A percentile compares a stretch with the other conserved stretches of the same genome.
phyloP scores from a whole-genome alignment of 192 early-diverging fungal genomes.

The Coemansia sp. region DNA sequence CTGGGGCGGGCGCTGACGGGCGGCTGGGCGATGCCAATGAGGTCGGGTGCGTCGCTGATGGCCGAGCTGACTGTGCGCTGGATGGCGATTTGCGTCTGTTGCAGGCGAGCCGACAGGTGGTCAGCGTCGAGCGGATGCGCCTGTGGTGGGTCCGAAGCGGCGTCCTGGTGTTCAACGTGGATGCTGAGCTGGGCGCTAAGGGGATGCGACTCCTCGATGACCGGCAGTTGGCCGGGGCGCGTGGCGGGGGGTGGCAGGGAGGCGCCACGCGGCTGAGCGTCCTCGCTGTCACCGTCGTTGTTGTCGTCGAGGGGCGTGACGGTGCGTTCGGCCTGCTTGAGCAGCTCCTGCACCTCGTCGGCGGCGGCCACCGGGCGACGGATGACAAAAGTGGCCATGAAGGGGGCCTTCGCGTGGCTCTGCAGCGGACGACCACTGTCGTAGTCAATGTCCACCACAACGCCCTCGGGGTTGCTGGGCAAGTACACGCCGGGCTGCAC shows the following conservation, averaged over 20 bases:
- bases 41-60: slow-evolving; percentile 48
- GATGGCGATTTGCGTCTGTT: slow-evolving; percentile 22
- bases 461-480: slow-evolving; percentile 95
- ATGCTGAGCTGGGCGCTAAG: slow-evolving; percentile 12
- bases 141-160: background rate
- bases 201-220: slow-evolving; percentile 10
- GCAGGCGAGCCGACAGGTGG: slow-evolving; percentile 30
- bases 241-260: background rate
- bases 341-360: slow-evolving; percentile 59
- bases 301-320: slow-evolving; percentile 45
- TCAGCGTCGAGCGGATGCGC: slow-evolving; percentile 21
- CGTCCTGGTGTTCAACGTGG: background rate
- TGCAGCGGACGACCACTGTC: slow-evolving; percentile 92
- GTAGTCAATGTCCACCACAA: slow-evolving; percentile 93
- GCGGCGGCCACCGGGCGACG: slow-evolving; percentile 58
- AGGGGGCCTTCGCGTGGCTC: slow-evolving; percentile 98
- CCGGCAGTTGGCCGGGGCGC: slow-evolving; percentile 8
- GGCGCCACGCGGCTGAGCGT: background rate
- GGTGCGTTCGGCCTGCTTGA: slow-evolving; percentile 39
- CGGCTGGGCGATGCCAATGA: slow-evolving; percentile 37
- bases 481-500: slow-evolving; percentile 97
- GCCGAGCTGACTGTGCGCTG: slow-evolving; percentile 30
- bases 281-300: background rate
- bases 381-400: slow-evolving; percentile 97
- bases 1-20: slow-evolving; percentile 22